These are phyloP conservation scores for Stipa capillata DNA, from an alignment of 176 grass and related monocot genomes.

Conservation along the genomic window DNA sequence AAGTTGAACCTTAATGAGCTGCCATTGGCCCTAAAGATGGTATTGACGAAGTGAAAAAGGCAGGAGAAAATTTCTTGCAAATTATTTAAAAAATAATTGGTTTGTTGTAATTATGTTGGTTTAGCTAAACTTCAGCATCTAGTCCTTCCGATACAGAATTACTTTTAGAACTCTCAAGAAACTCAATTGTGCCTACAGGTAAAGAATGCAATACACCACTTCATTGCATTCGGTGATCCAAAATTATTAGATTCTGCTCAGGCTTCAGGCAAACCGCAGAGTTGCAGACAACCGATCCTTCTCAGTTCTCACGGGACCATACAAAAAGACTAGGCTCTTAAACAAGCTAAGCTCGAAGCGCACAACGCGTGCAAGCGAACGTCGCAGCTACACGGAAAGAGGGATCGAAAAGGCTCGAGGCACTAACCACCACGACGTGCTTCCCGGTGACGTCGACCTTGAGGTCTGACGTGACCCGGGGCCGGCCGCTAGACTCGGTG, in stretches of 20 bases:
- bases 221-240: not conserved
- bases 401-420: not conserved
- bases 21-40: not conserved
- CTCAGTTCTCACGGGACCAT: not conserved
- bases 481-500: constrained; percentile 60
- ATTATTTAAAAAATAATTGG: not conserved
- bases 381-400: not conserved
- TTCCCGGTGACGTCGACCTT: constrained; percentile 76
- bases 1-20: not conserved
- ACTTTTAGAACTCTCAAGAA: not conserved
- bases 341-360: not conserved
- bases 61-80: not conserved
- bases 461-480: constrained; percentile 64
- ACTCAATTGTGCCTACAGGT: not conserved
- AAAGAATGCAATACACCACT: not conserved
- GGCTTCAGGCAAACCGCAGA: not conserved
- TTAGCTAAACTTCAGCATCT: not conserved
- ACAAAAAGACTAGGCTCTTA: not conserved
- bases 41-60: not conserved
- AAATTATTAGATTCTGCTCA: not conserved
- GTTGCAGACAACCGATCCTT: not conserved
- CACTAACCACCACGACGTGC: constrained; percentile 68
- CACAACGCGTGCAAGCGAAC: not conserved
- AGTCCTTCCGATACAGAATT: not conserved
- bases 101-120: not conserved